A percentile compares a stretch with the other conserved stretches of the same genome.
phyloP scores from a whole-genome alignment of 345 rosid species.

The Eutrema yunnanense region DNA sequence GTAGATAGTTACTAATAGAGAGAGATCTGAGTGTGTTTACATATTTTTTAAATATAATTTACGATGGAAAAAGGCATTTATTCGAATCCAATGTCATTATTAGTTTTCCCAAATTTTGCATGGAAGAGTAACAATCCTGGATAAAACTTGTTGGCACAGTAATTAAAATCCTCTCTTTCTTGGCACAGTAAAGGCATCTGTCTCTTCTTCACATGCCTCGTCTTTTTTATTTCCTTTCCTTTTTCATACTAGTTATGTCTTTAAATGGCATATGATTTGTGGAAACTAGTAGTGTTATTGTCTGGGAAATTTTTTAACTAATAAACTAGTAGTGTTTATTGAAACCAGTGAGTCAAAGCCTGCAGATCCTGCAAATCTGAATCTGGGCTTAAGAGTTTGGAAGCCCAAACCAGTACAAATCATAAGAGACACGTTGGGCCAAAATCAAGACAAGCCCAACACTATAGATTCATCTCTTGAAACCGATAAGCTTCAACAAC shows the following conservation, averaged over 20 bases:
- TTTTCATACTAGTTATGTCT: neutral
- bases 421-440: too few species aligned
- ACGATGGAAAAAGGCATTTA: neutral
- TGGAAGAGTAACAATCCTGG: slow-evolving; percentile 2
- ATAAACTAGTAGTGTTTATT: too few species aligned
- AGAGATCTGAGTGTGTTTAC: slow-evolving; percentile 12
- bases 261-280: neutral
- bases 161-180: neutral
- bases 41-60: neutral
- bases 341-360: too few species aligned
- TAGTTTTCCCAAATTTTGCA: neutral
- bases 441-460: too few species aligned
- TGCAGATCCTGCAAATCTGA: too few species aligned
- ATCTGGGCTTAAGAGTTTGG: too few species aligned
- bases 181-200: too few species aligned
- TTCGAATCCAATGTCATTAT: slow-evolving; percentile 21
- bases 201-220: slow-evolving; percentile 17
- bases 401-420: too few species aligned
- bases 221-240: neutral
- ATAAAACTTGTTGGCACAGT: slow-evolving; percentile 13
- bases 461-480: too few species aligned
- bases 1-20: slow-evolving; percentile 9
- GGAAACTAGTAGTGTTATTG: too few species aligned
- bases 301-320: too few species aligned
- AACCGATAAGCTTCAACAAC: too few species aligned